phyloP scores from a whole-genome alignment of 169 alveolate species.

The Eimeria sp. region DNA sequence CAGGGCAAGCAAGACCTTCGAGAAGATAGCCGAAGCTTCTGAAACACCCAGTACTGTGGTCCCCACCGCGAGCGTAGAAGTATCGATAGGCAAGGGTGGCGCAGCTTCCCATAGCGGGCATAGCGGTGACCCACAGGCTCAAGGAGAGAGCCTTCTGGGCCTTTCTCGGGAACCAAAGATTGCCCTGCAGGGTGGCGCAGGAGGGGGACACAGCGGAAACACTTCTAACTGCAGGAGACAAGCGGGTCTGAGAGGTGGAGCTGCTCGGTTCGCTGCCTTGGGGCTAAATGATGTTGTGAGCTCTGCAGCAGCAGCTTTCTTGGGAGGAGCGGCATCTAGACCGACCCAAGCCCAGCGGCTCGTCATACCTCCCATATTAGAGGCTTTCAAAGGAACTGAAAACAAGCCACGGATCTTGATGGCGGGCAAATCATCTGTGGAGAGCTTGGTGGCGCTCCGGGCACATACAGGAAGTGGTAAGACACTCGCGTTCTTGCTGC shows the following conservation, averaged over 20 bases:
- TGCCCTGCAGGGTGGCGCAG: neutral
- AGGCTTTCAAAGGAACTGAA: neutral
- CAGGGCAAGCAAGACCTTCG: neutral
- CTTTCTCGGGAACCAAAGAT: neutral
- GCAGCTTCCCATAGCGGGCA: neutral
- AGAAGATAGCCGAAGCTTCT: neutral
- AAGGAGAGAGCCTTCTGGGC: neutral
- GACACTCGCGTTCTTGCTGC: conserved; percentile 92
- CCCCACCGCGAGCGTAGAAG: neutral
- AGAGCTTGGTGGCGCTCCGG: conserved; percentile 53
- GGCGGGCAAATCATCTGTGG: conserved; percentile 11
- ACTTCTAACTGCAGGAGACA: neutral
- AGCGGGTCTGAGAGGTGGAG: neutral
- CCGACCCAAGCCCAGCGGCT: conserved; percentile 60
- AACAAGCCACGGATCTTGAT: neutral
- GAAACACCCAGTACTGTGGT: neutral
- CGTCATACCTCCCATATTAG: conserved; percentile 27
- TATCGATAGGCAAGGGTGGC: neutral
- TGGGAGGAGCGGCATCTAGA: conserved; percentile 41
- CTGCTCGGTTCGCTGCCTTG: conserved; percentile 52
- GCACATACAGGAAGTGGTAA: conserved; percentile 94
- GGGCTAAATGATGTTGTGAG: conserved; percentile 42
- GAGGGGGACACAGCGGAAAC: neutral
- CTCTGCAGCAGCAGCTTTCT: conserved; percentile 50
- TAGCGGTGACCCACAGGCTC: neutral